Percentiles rank a stretch among this genome's conserved stretches.
Evolutionary conservation across 345 rosid genomes (phyloP).

Genomic region (Euphorbia tirucalli): DNA sequence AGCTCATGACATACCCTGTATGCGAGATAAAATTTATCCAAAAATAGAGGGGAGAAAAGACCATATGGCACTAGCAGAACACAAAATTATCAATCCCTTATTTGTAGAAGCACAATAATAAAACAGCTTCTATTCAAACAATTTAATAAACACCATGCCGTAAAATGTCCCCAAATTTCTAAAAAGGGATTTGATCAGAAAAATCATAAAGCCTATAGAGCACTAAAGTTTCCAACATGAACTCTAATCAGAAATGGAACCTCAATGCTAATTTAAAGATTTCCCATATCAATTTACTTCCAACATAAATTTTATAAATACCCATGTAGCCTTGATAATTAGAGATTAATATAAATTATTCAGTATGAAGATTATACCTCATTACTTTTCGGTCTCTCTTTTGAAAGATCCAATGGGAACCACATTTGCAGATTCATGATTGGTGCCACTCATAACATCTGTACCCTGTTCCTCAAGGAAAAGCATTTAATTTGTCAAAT

Average conservation of each 20-base stretch:
- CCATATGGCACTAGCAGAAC: not conserved
- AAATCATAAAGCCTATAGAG: not conserved
- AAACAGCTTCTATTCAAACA: not conserved
- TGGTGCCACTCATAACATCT: slow-evolving; percentile 46
- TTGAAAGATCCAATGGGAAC: slow-evolving; percentile 62
- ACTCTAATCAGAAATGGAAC: not conserved
- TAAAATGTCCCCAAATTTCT: not conserved
- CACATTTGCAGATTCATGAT: slow-evolving; percentile 49
- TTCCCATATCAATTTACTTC: not conserved
- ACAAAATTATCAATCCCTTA: not conserved
- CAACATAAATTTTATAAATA: not conserved
- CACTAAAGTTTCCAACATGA: not conserved
- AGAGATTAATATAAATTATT: not conserved
- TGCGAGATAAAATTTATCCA: not conserved
- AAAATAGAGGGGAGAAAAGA: not conserved
- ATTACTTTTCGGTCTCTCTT: slow-evolving; percentile 61
- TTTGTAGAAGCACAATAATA: not conserved
- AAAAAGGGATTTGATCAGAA: not conserved
- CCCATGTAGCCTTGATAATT: not conserved
- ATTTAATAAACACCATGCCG: not conserved
- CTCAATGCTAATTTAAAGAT: not conserved
- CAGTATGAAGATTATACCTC: slow-evolving; percentile 29
- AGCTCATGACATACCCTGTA: not conserved
- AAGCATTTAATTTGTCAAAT: not conserved
- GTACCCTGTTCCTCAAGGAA: slow-evolving; percentile 41